Conservation (phyloP, 129 eudicot genomes). For the Silybum marianum region DNA sequence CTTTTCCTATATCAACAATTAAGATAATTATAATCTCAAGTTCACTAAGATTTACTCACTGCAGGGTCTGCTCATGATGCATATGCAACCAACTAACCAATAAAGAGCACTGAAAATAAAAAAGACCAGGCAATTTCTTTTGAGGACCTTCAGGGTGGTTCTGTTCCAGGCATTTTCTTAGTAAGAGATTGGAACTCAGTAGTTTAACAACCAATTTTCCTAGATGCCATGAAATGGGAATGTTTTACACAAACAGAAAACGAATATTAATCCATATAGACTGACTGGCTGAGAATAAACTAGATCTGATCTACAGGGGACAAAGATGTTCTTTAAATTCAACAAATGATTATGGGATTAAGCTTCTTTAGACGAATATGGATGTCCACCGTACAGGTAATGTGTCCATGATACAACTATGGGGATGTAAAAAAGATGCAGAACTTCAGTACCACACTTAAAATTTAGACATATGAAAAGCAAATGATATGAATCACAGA, state of each 20-base stretch:
- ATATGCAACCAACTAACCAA: neutral
- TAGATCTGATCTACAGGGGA: neutral
- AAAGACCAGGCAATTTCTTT: no score
- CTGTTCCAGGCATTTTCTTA: neutral
- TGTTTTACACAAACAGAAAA: neutral
- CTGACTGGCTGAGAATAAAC: neutral
- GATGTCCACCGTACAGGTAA: neutral
- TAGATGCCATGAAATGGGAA: neutral
- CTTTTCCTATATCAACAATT: neutral
- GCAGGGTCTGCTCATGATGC: neutral
- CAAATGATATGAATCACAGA: neutral
- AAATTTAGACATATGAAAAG: neutral
- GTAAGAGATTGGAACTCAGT: neutral
- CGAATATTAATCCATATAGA: neutral
- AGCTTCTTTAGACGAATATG: neutral
- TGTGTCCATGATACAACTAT: neutral
- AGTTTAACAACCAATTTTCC: neutral
- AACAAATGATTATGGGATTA: neutral
- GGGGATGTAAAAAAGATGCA: neutral
- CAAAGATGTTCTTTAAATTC: neutral
- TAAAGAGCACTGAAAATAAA: neutral
- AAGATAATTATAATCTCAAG: neutral
- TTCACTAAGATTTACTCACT: neutral
- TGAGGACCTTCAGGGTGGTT: neutral
- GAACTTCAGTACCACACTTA: neutral